phyloP scores from a whole-genome alignment of 164 flowering plant species.

The Stephania yunnanensis region DNA sequence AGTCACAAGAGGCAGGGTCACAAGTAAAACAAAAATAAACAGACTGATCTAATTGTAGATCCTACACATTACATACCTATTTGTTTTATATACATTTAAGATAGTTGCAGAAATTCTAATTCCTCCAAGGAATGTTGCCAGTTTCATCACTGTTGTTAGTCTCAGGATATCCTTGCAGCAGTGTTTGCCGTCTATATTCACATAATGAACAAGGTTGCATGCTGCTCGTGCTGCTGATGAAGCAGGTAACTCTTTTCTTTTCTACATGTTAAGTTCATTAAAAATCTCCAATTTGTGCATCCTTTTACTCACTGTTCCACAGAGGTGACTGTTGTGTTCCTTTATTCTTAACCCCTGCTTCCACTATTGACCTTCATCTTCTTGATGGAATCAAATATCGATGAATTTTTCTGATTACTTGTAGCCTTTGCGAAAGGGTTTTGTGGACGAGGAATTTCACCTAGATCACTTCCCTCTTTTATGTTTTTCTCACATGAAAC shows the following conservation, averaged over 20 bases:
- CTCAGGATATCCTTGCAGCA: no score
- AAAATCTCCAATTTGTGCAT: not conserved
- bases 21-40: not conserved
- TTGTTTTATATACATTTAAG: not conserved
- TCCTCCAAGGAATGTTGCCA: no score
- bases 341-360: not conserved
- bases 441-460: slow-evolving; percentile 26
- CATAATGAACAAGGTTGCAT: no score
- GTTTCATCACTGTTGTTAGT: no score
- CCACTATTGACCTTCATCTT: slow-evolving; percentile 6
- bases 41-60: not conserved
- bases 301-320: not conserved
- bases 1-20: not conserved
- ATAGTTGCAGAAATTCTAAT: not conserved
- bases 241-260: not conserved
- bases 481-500: slow-evolving; percentile 6
- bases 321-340: not conserved
- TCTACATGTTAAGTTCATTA: not conserved
- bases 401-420: slow-evolving; percentile 39
- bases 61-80: not conserved
- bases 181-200: no score
- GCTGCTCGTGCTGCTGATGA: no score
- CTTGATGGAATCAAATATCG: slow-evolving; percentile 38
- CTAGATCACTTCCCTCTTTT: slow-evolving; percentile 11
- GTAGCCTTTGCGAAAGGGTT: slow-evolving; percentile 62